phyloP scores from a whole-genome alignment of 371 early-diverging fungal genomes.

The Capniomyces stellatus region DNA sequence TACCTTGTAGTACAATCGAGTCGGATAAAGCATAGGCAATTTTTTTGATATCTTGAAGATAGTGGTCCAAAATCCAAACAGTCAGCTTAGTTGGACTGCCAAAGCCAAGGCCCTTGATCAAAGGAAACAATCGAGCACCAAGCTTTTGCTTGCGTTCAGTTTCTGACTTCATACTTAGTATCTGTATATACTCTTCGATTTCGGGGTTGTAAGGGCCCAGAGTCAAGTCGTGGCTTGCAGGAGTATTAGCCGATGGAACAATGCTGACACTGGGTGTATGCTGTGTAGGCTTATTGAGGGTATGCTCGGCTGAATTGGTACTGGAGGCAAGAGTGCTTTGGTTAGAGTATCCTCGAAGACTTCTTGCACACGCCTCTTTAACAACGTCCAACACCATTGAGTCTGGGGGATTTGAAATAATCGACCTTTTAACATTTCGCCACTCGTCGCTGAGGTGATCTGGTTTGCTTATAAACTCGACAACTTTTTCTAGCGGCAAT shows the following conservation, averaged over 20 bases:
- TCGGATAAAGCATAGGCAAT: constrained; percentile 23
- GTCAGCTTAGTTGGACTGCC: constrained; percentile 24
- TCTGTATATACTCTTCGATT: constrained; percentile 20
- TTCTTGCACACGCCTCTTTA: background rate
- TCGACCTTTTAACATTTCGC: constrained; percentile 1
- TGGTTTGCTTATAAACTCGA: constrained; percentile 17
- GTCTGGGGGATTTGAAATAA: background rate
- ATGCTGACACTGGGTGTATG: background rate
- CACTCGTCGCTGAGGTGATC: constrained; percentile 12
- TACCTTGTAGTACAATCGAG: constrained; percentile 7
- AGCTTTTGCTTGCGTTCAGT: constrained; percentile 25
- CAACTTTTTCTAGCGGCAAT: constrained; percentile 13
- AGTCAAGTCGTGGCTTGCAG: background rate
- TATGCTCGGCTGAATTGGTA: no score
- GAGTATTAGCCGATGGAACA: background rate
- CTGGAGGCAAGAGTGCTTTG: no score
- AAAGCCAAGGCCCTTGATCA: constrained; percentile 25
- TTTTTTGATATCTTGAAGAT: constrained; percentile 18
- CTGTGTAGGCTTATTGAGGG: background rate
- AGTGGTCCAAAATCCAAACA: constrained; percentile 25
- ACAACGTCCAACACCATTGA: background rate
- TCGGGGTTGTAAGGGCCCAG: constrained; percentile 9
- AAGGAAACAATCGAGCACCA: constrained; percentile 24
- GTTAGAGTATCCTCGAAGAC: background rate
- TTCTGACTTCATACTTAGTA: constrained; percentile 17